phyloP scores from a whole-genome alignment of 768 basidiomycete species.

The Mycena rosella region DNA sequence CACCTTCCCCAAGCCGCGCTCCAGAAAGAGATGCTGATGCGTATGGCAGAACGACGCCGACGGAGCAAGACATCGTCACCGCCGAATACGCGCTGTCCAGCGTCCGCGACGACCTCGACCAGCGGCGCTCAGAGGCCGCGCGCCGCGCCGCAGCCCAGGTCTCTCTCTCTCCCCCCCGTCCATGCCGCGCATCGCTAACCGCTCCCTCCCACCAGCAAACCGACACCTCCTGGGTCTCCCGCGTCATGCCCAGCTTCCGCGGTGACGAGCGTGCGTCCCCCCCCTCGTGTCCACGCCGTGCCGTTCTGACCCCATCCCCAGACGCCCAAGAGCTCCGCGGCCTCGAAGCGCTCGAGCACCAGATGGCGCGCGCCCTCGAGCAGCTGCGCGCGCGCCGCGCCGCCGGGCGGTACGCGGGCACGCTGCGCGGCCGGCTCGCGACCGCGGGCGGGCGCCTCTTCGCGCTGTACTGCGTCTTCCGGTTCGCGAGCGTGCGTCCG shows the following conservation, averaged over 20 bases:
- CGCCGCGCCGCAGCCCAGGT: slow-evolving; percentile 43
- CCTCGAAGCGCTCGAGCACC: slow-evolving; percentile 73
- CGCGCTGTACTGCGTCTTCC: slow-evolving; percentile 74
- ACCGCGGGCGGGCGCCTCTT: slow-evolving; percentile 65
- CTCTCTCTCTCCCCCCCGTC: neutral
- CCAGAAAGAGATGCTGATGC: neutral
- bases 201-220: slow-evolving; percentile 19
- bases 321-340: slow-evolving; percentile 72
- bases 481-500: slow-evolving; percentile 69
- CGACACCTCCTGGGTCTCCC: slow-evolving; percentile 61
- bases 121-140: slow-evolving; percentile 51
- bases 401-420: slow-evolving; percentile 62
- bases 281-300: slow-evolving; percentile 1
- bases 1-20: neutral
- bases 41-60: slow-evolving; percentile 51
- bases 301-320: slow-evolving; percentile 28
- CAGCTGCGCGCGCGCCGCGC: slow-evolving; percentile 63
- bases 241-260: slow-evolving; percentile 63
- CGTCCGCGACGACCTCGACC: slow-evolving; percentile 68
- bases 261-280: slow-evolving; percentile 55
- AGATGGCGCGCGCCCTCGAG: slow-evolving; percentile 73
- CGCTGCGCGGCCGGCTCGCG: slow-evolving; percentile 66
- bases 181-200: neutral
- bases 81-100: slow-evolving; percentile 71
- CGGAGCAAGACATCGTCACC: slow-evolving; percentile 65